These are phyloP conservation scores for Hibiscus trionum DNA, from an alignment of 345 rosid genomes.

Conservation along the genomic window DNA sequence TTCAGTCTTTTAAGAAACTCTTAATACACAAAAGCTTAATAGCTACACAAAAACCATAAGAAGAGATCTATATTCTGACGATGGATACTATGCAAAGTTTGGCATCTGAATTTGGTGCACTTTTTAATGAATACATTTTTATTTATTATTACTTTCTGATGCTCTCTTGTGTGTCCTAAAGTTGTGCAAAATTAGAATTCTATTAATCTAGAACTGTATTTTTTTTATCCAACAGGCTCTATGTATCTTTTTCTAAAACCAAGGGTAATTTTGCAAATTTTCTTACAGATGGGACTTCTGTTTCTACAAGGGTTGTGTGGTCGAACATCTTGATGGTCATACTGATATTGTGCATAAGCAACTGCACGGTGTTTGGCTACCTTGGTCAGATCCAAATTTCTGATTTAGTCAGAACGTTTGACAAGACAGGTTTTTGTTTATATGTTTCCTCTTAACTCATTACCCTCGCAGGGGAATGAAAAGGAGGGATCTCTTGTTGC, in stretches of 20 bases:
- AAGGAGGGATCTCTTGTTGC: slow-evolving; percentile 68
- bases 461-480: slow-evolving; percentile 63
- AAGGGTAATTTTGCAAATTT: slow-evolving; percentile 12
- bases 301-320: slow-evolving; percentile 77
- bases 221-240: not conserved
- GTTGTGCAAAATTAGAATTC: not conserved
- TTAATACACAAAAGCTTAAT: not conserved
- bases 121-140: not conserved
- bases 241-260: not conserved
- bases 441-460: slow-evolving; percentile 14
- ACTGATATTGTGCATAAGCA: slow-evolving; percentile 86
- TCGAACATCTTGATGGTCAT: slow-evolving; percentile 93
- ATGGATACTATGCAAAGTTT: not conserved
- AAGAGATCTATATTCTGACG: not conserved
- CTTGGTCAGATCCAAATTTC: slow-evolving; percentile 49
- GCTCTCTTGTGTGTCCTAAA: not conserved
- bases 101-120: not conserved
- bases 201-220: not conserved
- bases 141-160: not conserved
- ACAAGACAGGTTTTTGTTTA: slow-evolving; percentile 3
- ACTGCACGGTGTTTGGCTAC: slow-evolving; percentile 72
- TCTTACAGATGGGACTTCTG: slow-evolving; percentile 92
- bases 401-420: not conserved
- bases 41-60: slow-evolving; percentile 1
- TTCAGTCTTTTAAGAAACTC: not conserved